phyloP scores from a whole-genome alignment of 805 yeast genomes.

The Barnettozyma sucrosica region DNA sequence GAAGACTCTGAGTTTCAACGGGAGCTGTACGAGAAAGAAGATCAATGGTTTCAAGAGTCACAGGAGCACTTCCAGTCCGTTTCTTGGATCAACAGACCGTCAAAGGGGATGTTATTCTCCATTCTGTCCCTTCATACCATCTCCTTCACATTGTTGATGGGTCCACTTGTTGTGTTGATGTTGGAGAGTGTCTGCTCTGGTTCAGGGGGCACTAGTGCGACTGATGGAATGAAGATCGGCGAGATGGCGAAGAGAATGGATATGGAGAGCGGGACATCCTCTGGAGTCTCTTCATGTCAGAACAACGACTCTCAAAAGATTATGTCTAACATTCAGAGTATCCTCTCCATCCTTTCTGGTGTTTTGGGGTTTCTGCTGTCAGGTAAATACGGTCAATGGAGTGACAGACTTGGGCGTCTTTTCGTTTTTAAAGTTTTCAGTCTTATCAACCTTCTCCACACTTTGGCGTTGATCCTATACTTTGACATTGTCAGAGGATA shows the following conservation, averaged over 20 bases:
- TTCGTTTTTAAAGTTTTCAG: conserved; percentile 18
- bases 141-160: conserved; percentile 15
- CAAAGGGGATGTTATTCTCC: conserved; percentile 11
- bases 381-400: conserved; percentile 22
- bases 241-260: conserved; percentile 11
- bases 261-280: conserved; percentile 10
- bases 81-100: conserved; percentile 18
- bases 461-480: conserved; percentile 13
- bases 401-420: conserved; percentile 21
- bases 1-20: background rate
- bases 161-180: conserved; percentile 17
- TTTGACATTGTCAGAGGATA: conserved; percentile 8
- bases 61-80: background rate
- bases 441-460: conserved; percentile 12
- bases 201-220: background rate
- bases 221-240: background rate
- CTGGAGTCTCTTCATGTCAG: conserved; percentile 1
- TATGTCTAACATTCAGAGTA: conserved; percentile 15
- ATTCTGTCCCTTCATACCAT: conserved; percentile 13
- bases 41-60: conserved; percentile 10
- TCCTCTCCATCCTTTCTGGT: conserved; percentile 17
- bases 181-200: conserved; percentile 12
- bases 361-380: conserved; percentile 18
- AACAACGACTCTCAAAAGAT: conserved; percentile 13
- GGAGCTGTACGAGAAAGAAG: conserved; percentile 4